Evolutionary conservation across 1,139 yeast genomes (phyloP), one percentile per base, ranked within the genome.

Genomic region (Pichiaceae sp.): DNA sequence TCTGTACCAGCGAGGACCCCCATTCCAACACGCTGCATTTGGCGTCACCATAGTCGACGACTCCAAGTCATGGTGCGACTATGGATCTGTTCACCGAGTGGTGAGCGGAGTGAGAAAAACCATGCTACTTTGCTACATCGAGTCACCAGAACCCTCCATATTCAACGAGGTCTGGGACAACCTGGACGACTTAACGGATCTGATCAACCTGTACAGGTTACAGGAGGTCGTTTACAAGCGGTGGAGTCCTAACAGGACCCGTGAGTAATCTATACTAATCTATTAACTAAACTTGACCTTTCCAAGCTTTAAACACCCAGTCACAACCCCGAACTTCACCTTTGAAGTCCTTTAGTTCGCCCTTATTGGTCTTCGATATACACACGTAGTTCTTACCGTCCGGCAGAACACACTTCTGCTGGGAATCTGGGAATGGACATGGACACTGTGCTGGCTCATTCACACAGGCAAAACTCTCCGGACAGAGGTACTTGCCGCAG

Each of bases 11-110:
- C 68, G 91, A 40, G 99, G 99, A 0, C 98, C 98, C 8, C 96
- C 96, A 1, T 87, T 89, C 54, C 75, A 81, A 33, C 99, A 91
- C 56, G 97, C 98, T 0, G 96, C 87, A 50, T 85, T 75, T 56
- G 85, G 93, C 3, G 45, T 60, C 2, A 46, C 40, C 17, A 41
- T 53, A 11, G 35, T 48, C 8, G 38, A 44, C 18, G 39, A 37
- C 26, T 31, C 27, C 2, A 53, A 51, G n/a, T 65, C 66, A 35
- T 82, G 91, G 81, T 66, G 69, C 47, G 78, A 77, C 66, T 63
- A 71, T 41, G 73, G 89, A 2, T 70, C 87, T 2, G 56, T 78
- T 20, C 78, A 84, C 24, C 70, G 98, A 43, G 96, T 91, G 3
- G 74, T 85, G 36, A 84, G 94, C 1, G 86, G 93, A 20, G 97